These are phyloP conservation scores for Fusarium bactridioides DNA, from an alignment of 2,329 filamentous ascomycete species.

Conservation along the genomic window DNA sequence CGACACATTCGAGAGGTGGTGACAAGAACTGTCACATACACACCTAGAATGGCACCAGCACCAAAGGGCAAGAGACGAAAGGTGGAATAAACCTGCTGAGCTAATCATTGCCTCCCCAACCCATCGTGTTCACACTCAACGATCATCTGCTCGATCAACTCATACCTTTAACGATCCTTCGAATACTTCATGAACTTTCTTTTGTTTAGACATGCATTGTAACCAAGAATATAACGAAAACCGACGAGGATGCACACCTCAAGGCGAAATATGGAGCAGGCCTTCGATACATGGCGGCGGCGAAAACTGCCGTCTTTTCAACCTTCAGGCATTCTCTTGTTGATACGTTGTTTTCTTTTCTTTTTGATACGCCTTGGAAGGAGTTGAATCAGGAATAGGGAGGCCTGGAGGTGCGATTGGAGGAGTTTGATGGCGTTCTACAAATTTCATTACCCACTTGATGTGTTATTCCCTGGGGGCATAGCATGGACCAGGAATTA, in stretches of 20 bases:
- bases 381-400: conserved; percentile 28
- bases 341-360: neutral
- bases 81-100: conserved; percentile 51
- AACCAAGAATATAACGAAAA: conserved; percentile 29
- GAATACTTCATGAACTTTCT: conserved; percentile 36
- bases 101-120: neutral
- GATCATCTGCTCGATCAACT: conserved; percentile 2
- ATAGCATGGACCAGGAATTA: conserved; percentile 34
- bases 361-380: conserved; percentile 26
- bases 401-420: conserved; percentile 31
- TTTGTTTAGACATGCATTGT: conserved; percentile 41
- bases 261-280: conserved; percentile 25
- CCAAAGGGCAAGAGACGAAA: conserved; percentile 94
- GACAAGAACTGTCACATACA: conserved; percentile 93
- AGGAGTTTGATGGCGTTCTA: conserved; percentile 42
- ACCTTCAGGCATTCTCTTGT: conserved; percentile 27
- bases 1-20: conserved; percentile 87
- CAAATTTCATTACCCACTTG: conserved; percentile 35
- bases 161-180: conserved; percentile 31
- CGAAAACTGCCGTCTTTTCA: conserved; percentile 12
- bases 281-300: conserved; percentile 19
- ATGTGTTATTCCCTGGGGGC: conserved; percentile 37
- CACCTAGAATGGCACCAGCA: conserved; percentile 83
- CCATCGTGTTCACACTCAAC: conserved; percentile 10
- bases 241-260: conserved; percentile 25